Evolutionary conservation across 106 monocot species (phyloP).

Genomic region (Acorus calamus): DNA sequence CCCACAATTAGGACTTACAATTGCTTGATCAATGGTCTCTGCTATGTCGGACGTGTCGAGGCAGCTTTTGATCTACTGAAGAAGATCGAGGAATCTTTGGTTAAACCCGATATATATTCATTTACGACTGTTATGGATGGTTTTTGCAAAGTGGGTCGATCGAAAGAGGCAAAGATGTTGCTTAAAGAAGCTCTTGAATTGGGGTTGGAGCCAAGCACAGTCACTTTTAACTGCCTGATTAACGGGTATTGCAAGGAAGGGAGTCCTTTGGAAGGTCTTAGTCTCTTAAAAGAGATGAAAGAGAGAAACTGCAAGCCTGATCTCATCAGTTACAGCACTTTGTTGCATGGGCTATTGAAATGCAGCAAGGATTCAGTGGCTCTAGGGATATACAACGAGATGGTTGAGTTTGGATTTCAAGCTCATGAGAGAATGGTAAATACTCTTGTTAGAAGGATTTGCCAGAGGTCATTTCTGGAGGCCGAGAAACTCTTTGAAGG

Average conservation of each 20-base stretch:
- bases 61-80: slow-evolving; percentile 53
- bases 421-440: slow-evolving; percentile 41
- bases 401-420: slow-evolving; percentile 38
- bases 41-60: slow-evolving; percentile 83
- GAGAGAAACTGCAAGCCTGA: slow-evolving; percentile 31
- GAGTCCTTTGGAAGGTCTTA: slow-evolving; percentile 43
- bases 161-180: slow-evolving; percentile 60
- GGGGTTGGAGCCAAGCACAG: slow-evolving; percentile 48
- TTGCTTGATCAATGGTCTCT: slow-evolving; percentile 65
- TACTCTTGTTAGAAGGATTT: slow-evolving; percentile 63
- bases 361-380: slow-evolving; percentile 36
- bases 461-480: slow-evolving; percentile 45
- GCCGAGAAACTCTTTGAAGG: slow-evolving; percentile 30
- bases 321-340: slow-evolving; percentile 41
- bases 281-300: slow-evolving; percentile 48
- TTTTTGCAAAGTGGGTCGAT: slow-evolving; percentile 69
- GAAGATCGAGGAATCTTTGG: slow-evolving; percentile 47
- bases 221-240: slow-evolving; percentile 70
- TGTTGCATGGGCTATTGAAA: slow-evolving; percentile 57
- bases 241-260: slow-evolving; percentile 83
- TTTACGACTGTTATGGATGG: slow-evolving; percentile 79
- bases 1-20: slow-evolving; percentile 68
- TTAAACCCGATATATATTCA: slow-evolving; percentile 60
- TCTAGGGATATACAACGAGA: slow-evolving; percentile 42
- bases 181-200: slow-evolving; percentile 40